Percentiles rank a stretch among this genome's conserved stretches.
Evolutionary conservation across 176 grass and related monocot genomes (phyloP).

Genomic region (Oryza longistaminata): DNA sequence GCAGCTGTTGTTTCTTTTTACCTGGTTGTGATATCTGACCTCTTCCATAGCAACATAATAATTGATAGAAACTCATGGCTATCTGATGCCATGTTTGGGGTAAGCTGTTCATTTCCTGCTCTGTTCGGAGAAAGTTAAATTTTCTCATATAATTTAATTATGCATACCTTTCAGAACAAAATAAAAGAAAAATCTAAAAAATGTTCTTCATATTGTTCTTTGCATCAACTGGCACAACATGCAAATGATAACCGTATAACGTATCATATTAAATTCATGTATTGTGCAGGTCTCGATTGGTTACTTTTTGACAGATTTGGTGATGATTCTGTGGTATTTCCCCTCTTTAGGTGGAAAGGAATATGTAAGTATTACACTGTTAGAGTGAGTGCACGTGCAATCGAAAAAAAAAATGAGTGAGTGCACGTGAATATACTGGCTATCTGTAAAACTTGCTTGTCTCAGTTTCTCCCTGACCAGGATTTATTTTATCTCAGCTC

Average conservation of each 20-base stretch:
- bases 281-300: conserved; percentile 62
- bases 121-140: not conserved
- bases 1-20: conserved; percentile 59
- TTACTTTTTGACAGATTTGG: conserved; percentile 79
- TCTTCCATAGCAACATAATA: conserved; percentile 49
- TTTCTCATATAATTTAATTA: not conserved
- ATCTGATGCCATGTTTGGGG: conserved; percentile 63
- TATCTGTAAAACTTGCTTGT: not conserved
- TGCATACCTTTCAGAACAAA: conserved; percentile 5
- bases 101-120: conserved; percentile 23
- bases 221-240: not conserved
- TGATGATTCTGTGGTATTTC: conserved; percentile 67
- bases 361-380: conserved; percentile 63
- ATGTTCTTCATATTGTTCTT: not conserved
- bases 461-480: not conserved
- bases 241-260: not conserved
- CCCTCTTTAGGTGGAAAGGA: conserved; percentile 88
- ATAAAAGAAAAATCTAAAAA: not conserved
- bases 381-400: not conserved
- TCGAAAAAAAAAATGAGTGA: no score
- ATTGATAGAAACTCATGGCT: conserved; percentile 62
- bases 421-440: not conserved
- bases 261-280: not conserved
- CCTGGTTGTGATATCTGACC: conserved; percentile 61
- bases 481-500: conserved; percentile 48